Percentiles rank a stretch among this genome's conserved stretches.
These are phyloP conservation scores for Penicillium sp. DNA, from an alignment of 2,329 filamentous ascomycete species.

Conservation along the genomic window DNA sequence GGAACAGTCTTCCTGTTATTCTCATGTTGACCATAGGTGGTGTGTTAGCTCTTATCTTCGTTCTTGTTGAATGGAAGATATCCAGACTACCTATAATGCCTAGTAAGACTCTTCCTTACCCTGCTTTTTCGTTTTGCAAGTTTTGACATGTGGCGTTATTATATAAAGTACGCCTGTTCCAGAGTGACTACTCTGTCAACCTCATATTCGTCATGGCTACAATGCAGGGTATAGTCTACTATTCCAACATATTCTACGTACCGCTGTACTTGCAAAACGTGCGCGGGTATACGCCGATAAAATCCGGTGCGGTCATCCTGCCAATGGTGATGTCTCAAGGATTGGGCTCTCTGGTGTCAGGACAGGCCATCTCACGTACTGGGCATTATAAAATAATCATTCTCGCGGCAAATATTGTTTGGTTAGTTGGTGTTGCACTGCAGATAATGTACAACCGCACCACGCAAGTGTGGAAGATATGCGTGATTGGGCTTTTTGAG, in stretches of 20 bases:
- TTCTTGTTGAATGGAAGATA: slow-evolving; percentile 12
- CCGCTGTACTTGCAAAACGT: slow-evolving; percentile 10
- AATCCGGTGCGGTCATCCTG: slow-evolving; percentile 5
- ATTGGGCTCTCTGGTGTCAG: slow-evolving; percentile 1
- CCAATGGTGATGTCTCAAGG: slow-evolving; percentile 11
- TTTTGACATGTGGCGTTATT: too few relatives aligned
- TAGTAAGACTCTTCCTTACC: neutral
- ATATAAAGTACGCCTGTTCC: slow-evolving; percentile 17
- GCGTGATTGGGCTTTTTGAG: slow-evolving; percentile 9
- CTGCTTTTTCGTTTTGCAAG: neutral
- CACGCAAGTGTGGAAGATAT: slow-evolving; percentile 4
- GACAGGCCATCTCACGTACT: slow-evolving; percentile 1
- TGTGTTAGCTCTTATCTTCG: slow-evolving; percentile 1
- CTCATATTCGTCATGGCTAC: slow-evolving; percentile 21
- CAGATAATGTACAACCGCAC: slow-evolving; percentile 5
- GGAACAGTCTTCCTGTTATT: slow-evolving; percentile 6
- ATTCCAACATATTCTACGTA: slow-evolving; percentile 20
- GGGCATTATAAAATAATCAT: slow-evolving; percentile 9
- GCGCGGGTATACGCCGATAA: slow-evolving; percentile 1
- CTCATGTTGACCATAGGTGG: slow-evolving; percentile 4
- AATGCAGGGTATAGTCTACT: slow-evolving; percentile 22
- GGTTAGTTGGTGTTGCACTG: slow-evolving; percentile 4
- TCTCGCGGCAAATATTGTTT: slow-evolving; percentile 1
- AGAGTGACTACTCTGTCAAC: slow-evolving; percentile 24
- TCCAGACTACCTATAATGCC: slow-evolving; percentile 10